Base-by-base conservation (phyloP, 2,329 filamentous ascomycete genomes). In the Trichoderma atrobrunneum region DNA sequence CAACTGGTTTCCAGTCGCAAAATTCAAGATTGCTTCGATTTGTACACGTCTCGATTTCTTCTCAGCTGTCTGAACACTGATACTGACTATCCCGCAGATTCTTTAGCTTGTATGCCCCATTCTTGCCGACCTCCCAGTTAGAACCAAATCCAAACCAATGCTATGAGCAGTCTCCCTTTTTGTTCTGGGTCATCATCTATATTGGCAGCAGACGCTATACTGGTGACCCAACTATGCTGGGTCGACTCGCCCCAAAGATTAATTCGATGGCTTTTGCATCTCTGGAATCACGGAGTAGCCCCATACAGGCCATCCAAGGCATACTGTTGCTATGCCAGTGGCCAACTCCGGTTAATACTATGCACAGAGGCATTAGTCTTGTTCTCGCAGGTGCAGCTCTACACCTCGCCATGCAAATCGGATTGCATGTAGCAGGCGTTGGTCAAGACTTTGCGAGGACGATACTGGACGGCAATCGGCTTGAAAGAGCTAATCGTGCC, bases 121-220 rank as follows among this genome's bases (percentile, higher is more conserved):
- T 62, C 48, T 56, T 70, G 18, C 67, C 67, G 18, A 56, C 63
- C 11, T 70, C 56, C 7, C 54, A 26, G 14, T 3, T 60, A 12
- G 24, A 32, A 16, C 21, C 24, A 6, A 56, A 32, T 7, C 67
- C 67, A 54, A 56, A 70, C 7, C 48, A 62, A 14, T 70, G 48
- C 59, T 70, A 54, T 7, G 59, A 24, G 14, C 57, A 70, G 28
- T 70, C 67, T 21, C 59, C 67, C 10, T 74, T 78, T 71, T 75
- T 83, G 4, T 83, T 83, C 74, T 83, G 82, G 82, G 76, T 76
- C 16, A 81, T 83, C 24, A 76, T 82, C 7, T 79, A 80, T 62
- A 80, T 81, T 14, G 82, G 82, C 34, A 79, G 81, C 24, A 76
- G 81, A 72, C 74, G 80, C 72, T 83, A 82, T 72, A 63, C 76